Evolutionary conservation across 768 basidiomycete species (phyloP).

Genomic region (Mycena epipterygia): DNA sequence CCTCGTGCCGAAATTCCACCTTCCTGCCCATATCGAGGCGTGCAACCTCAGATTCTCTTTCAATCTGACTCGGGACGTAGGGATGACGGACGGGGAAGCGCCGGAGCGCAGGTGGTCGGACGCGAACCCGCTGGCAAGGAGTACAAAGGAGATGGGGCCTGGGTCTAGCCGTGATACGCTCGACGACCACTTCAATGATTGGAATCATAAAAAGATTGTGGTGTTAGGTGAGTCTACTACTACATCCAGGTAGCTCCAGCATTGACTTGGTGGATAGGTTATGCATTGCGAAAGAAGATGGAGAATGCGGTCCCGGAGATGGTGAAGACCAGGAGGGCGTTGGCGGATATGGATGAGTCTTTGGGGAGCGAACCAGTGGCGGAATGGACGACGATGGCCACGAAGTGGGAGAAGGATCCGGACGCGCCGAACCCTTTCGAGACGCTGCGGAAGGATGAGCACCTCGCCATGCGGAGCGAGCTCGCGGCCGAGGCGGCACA

Average conservation of each 20-base stretch:
- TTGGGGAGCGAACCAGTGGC: background rate
- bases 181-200: conserved; percentile 11
- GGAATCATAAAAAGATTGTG: conserved; percentile 12
- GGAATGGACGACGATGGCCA: conserved; percentile 18
- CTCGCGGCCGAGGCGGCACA: conserved; percentile 35
- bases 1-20: too few relatives aligned
- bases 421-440: conserved; percentile 23
- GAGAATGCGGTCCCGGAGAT: background rate
- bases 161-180: conserved; percentile 9
- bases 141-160: conserved; percentile 54
- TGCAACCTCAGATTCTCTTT: too few relatives aligned
- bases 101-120: conserved; percentile 47
- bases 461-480: conserved; percentile 28
- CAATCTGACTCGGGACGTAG: too few relatives aligned
- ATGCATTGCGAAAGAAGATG: background rate
- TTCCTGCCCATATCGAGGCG: too few relatives aligned
- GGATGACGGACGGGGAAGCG: conserved; percentile 44
- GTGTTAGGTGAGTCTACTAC: background rate
- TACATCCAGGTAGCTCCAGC: accelerated
- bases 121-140: conserved; percentile 46
- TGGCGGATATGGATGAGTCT: background rate
- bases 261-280: background rate
- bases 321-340: background rate
- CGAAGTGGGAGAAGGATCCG: conserved; percentile 25
- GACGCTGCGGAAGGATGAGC: conserved; percentile 8